Evolutionary conservation across 2,329 filamentous ascomycete genomes (phyloP), one percentile per base, ranked within the genome.

Genomic region (Podosphaera fusca): DNA sequence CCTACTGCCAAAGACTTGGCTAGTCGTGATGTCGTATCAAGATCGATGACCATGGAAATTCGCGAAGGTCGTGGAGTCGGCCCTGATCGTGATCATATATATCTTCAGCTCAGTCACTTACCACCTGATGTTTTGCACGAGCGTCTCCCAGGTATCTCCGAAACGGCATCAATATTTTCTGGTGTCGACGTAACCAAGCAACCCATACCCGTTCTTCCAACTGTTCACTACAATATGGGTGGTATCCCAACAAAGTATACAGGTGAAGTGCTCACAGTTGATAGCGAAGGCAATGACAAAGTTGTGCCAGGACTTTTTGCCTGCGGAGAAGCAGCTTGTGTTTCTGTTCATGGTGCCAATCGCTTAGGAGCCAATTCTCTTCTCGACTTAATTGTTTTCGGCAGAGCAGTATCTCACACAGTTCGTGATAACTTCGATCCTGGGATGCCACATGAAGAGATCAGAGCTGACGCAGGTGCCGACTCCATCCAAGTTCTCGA

Each of bases 181-280:
- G 90, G 92, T 74, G 89, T 98, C 65, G 92, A 98, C 70, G 90
- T 98, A 64, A 84, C 82, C 68, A 95, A 95, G 77, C 86, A 95
- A 74, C 90, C 90, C 63, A 96, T 96, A 65, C 90, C 90, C 60
- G 90, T 96, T 63, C 78, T 96, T 61, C 90, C 90, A 58, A 96
- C 90, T 50, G 90, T 95, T 64, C 89, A 98, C 78, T 98, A 98
- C 80, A 95, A 95, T 79, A 98, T 96, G 92, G 90, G 90, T 72
- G 90, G 92, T 78, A 95, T 98, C 65, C 90, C 90, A 56, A 96
- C 92, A 64, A 87, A 87, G 68, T 96, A 95, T 78, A 95, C 87
- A 61, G 90, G 92, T 71, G 88, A 98, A 74, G 92, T 96, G 60
- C 73, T 98, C 64, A 94, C 87, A 21, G 75, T 94, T 56, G 87